Base-by-base conservation (phyloP, 805 yeast species). In the Wickerhamomyces hampshirensis region DNA sequence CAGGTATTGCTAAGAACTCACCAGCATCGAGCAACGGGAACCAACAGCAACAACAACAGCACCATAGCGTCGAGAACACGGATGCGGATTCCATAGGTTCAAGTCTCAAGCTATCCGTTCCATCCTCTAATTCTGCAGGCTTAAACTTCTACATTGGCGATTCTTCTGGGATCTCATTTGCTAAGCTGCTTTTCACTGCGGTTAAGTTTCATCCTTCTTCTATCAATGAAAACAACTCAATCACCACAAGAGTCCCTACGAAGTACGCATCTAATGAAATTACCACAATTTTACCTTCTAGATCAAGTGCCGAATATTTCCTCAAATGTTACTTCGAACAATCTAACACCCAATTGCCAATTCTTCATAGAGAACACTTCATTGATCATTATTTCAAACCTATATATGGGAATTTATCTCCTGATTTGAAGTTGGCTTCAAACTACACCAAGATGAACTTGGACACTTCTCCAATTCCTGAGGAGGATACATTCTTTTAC, bases 321-420 rank as follows among this genome's bases (percentile, higher is more conserved):
- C 51, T 87, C 7, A 69, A 76, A 26, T 65, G 75, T 2, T 87
- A 72, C 55, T 89, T 89, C 53, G 75, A 83, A 15, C 88, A 83
- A 49, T 75, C 89, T 12, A 88, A 89, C 54, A 68, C 94, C 2
- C 96, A 87, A 56, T 58, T 85, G 18, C 96, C 97, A 0, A 69
- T 89, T 4, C 60, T 88, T 32, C 96, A 89, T 55, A 69, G 96
- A 21, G 95, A 86, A 49, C 75, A 72, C 46, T 88, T 87, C 50
- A 58, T 89, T 29, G 63, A 64, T 31, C 63, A 66, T 18, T 78
- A 77, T 51, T 88, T 84, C 54, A 74, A 76, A 47, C 96, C 96
- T 0, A 68, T 88, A 1, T 88, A 88, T 55, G 96, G 97, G 0
- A 59, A 68, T 4, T 62, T 84, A 40, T 73, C 80, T 11, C 48